Percentiles rank a stretch among this genome's conserved stretches.
Evolutionary conservation across 345 rosid species (phyloP).

Genomic region (Populus davidiana): DNA sequence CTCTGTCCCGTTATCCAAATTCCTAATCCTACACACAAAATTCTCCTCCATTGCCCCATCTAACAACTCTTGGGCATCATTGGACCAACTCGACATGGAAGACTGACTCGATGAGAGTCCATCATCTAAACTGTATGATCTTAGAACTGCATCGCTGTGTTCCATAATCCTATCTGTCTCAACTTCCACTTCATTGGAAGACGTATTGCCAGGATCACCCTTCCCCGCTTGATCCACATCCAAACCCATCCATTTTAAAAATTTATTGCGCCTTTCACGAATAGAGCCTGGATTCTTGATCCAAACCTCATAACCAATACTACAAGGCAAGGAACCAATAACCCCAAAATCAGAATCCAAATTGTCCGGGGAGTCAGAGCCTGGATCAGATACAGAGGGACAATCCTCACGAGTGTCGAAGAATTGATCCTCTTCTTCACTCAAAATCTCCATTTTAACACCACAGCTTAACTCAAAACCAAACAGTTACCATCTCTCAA

Average conservation of each 20-base stretch:
- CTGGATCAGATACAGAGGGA: slow-evolving; percentile 4
- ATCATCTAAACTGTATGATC: slow-evolving; percentile 23
- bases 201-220: background rate
- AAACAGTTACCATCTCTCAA: background rate
- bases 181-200: slow-evolving; percentile 2
- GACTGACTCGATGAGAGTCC: slow-evolving; percentile 31
- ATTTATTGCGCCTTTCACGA: slow-evolving; percentile 4
- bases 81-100: slow-evolving; percentile 20
- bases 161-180: slow-evolving; percentile 9
- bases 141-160: slow-evolving; percentile 7
- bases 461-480: background rate
- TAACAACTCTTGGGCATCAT: slow-evolving; percentile 18
- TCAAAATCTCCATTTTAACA: slow-evolving; percentile 8
- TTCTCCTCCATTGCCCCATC: slow-evolving; percentile 11
- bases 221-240: background rate
- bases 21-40: slow-evolving; percentile 10
- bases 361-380: slow-evolving; percentile 14
- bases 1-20: slow-evolving; percentile 16
- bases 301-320: slow-evolving; percentile 8
- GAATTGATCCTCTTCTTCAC: slow-evolving; percentile 22
- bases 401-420: slow-evolving; percentile 14
- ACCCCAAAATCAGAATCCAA: slow-evolving; percentile 1
- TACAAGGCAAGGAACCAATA: background rate
- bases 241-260: slow-evolving; percentile 17
- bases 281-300: slow-evolving; percentile 5